phyloP scores from a whole-genome alignment of 306 rosid genomes.

The Corylus heterophylla region DNA sequence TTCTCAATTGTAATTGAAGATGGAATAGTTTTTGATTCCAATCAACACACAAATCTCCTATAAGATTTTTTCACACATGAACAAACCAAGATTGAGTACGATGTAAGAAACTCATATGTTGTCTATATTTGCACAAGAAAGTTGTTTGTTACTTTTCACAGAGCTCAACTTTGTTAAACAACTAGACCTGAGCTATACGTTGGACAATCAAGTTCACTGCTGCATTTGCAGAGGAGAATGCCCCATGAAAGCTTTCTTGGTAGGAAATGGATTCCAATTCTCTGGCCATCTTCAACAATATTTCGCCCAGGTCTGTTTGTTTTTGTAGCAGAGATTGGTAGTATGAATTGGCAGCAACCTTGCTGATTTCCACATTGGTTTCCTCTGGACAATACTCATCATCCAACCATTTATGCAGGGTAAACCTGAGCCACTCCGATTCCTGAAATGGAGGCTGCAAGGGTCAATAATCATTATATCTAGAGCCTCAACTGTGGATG shows the following conservation, averaged over 20 bases:
- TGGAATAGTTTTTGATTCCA: no score
- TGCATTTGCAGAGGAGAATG: slow-evolving; percentile 93
- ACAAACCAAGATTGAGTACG: no score
- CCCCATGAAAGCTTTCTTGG: slow-evolving; percentile 93
- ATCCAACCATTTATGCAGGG: slow-evolving; percentile 86
- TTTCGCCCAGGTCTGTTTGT: slow-evolving; percentile 72
- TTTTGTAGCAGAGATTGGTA: slow-evolving; percentile 60
- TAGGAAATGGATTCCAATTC: slow-evolving; percentile 74
- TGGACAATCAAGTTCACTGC: slow-evolving; percentile 76
- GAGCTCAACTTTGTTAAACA: slow-evolving; percentile 6
- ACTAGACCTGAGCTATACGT: slow-evolving; percentile 48
- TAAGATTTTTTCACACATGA: no score
- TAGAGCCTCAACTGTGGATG: neutral
- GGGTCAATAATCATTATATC: neutral
- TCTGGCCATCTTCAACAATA: slow-evolving; percentile 72
- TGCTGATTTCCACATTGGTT: slow-evolving; percentile 87
- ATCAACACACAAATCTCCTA: no score
- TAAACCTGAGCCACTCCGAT: slow-evolving; percentile 90
- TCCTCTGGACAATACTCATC: slow-evolving; percentile 95
- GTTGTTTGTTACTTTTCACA: neutral
- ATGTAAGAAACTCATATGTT: no score
- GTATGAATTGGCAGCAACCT: slow-evolving; percentile 77
- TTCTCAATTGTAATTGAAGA: no score
- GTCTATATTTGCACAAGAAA: neutral
- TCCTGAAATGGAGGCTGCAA: slow-evolving; percentile 48